phyloP scores from a whole-genome alignment of 495 filamentous ascomycete species.

The Penicillium robsamsonii region DNA sequence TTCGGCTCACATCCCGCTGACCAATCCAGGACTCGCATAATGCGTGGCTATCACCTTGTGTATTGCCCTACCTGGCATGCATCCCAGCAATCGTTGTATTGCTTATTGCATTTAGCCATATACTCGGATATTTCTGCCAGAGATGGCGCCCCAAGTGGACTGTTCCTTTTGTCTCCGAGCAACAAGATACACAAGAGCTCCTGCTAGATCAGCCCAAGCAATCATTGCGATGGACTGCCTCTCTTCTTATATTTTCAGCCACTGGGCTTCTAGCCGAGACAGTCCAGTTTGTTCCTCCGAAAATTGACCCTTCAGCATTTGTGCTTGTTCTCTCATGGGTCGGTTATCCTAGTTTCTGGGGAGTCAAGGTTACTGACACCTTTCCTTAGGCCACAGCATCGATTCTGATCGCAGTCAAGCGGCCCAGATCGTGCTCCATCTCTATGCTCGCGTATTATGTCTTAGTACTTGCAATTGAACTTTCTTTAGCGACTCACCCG shows the following conservation, averaged over 20 bases:
- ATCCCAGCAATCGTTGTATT: conserved; percentile 44
- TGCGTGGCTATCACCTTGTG: conserved; percentile 49
- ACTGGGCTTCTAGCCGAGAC: conserved; percentile 43
- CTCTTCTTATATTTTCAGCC: conserved; percentile 42
- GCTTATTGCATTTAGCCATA: conserved; percentile 37
- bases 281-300: conserved; percentile 36
- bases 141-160: conserved; percentile 50
- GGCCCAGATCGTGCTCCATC: conserved; percentile 46
- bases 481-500: conserved; percentile 34
- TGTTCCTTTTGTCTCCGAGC: conserved; percentile 44
- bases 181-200: conserved; percentile 35
- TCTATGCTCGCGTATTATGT: conserved; percentile 35
- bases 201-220: conserved; percentile 24
- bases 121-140: conserved; percentile 26
- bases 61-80: conserved; percentile 45
- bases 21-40: conserved; percentile 47
- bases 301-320: conserved; percentile 21
- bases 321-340: conserved; percentile 50
- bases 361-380: conserved; percentile 8
- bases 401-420: conserved; percentile 45
- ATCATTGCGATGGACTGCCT: conserved; percentile 31
- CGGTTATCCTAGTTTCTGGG: conserved; percentile 16
- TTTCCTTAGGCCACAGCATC: conserved; percentile 39
- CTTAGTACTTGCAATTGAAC: conserved; percentile 38
- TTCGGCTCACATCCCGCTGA: conserved; percentile 10